phyloP scores from a whole-genome alignment of 768 basidiomycete genomes.

The Mrakia blollopis region DNA sequence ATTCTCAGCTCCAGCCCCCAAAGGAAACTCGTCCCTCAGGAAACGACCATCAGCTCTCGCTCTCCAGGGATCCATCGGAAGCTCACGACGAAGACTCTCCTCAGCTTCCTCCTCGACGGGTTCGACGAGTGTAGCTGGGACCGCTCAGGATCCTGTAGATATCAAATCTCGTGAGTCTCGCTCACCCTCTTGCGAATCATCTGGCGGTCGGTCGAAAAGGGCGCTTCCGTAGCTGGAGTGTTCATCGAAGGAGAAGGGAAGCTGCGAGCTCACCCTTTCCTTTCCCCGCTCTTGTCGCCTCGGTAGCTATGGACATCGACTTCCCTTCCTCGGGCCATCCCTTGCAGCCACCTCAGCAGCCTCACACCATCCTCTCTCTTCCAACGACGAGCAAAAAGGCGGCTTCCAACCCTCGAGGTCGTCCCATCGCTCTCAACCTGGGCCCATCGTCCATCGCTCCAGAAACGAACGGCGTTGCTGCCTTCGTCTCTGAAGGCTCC shows the following conservation, averaged over 20 bases:
- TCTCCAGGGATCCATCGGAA: slow-evolving; percentile 1
- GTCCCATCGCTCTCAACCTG: not conserved
- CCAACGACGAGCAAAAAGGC: not conserved
- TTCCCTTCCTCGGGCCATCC: not conserved
- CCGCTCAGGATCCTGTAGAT: not conserved
- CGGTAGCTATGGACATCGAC: not conserved
- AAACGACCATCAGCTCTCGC: not conserved
- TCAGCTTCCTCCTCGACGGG: slow-evolving; percentile 5
- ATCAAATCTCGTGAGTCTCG: not conserved
- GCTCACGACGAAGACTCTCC: not conserved
- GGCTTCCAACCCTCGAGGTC: not conserved
- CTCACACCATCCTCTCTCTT: not conserved
- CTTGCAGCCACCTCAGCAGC: not conserved
- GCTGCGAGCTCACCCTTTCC: not conserved
- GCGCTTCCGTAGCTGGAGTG: not conserved
- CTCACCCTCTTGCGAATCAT: not conserved
- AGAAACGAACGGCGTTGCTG: not conserved
- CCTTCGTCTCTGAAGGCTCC: not conserved
- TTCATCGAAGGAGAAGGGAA: not conserved
- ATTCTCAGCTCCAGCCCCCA: too few species aligned
- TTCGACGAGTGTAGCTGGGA: not conserved
- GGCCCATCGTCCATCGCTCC: not conserved
- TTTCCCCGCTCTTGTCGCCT: not conserved
- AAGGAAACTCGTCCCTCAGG: not conserved
- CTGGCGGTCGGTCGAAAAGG: not conserved